phyloP scores from a whole-genome alignment of 768 basidiomycete species.

The Postia placenta region DNA sequence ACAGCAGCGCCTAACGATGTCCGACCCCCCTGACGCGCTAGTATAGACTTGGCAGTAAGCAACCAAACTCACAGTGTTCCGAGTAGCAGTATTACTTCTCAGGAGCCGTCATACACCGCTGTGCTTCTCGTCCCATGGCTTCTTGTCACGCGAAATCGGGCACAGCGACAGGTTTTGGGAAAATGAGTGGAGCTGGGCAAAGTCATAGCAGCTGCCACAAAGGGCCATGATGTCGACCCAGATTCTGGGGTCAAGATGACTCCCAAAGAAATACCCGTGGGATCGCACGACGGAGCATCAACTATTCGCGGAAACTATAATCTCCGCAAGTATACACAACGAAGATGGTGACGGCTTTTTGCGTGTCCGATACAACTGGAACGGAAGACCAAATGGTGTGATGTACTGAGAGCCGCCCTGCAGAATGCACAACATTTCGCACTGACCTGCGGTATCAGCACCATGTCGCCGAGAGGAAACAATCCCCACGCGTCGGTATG shows the following conservation, averaged over 20 bases:
- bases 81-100: not conserved
- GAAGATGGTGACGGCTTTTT: too few species aligned
- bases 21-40: constrained; percentile 3
- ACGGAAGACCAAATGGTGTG: too few species aligned
- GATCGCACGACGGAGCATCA: not conserved
- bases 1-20: not conserved
- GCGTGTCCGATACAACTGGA: too few species aligned
- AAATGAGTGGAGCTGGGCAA: not conserved
- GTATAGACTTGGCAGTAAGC: not conserved
- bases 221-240: not conserved
- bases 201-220: not conserved
- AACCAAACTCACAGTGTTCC: not conserved
- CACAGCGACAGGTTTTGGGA: too few species aligned
- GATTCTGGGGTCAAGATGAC: not conserved
- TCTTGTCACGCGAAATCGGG: too few species aligned
- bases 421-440: too few species aligned
- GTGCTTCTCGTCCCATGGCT: too few species aligned
- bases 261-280: not conserved
- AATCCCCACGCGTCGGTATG: too few species aligned
- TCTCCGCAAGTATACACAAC: constrained; percentile 1
- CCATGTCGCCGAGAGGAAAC: too few species aligned
- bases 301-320: not conserved
- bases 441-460: too few species aligned
- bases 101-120: not conserved
- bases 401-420: too few species aligned